A percentile compares a stretch with the other conserved stretches of the same genome.
phyloP scores from a whole-genome alignment of 352 stramenopile genomes.

The Phytopythium helicoides region DNA sequence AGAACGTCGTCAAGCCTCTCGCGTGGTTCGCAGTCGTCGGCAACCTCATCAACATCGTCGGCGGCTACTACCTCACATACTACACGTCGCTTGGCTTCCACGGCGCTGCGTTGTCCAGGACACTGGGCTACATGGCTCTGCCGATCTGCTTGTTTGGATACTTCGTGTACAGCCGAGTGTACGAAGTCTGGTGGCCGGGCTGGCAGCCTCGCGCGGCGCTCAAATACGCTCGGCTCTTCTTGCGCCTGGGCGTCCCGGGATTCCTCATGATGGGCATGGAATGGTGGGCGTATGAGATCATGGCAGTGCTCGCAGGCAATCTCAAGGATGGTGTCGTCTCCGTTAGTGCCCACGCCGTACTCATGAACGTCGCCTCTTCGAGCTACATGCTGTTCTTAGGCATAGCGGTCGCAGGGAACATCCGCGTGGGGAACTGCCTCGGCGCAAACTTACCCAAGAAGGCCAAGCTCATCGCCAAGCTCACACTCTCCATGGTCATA shows the following conservation, averaged over 20 bases:
- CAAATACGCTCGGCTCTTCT: conserved; percentile 50
- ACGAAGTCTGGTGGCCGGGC: conserved; percentile 55
- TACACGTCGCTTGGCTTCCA: conserved; percentile 71
- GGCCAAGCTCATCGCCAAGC: conserved; percentile 43
- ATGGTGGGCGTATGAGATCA: conserved; percentile 78
- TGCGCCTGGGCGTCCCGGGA: conserved; percentile 54
- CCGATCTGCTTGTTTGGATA: conserved; percentile 51
- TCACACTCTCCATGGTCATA: conserved; percentile 33
- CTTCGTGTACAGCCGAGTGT: conserved; percentile 31
- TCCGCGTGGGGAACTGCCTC: conserved; percentile 73
- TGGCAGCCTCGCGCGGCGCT: conserved; percentile 54
- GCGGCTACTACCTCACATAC: conserved; percentile 71
- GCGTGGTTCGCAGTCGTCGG: conserved; percentile 44
- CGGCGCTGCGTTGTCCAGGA: conserved; percentile 62
- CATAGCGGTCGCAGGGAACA: conserved; percentile 55
- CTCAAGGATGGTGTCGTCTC: conserved; percentile 55
- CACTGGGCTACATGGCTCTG: conserved; percentile 48
- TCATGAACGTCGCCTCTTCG: conserved; percentile 66
- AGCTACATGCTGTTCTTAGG: conserved; percentile 80
- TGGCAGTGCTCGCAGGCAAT: conserved; percentile 67
- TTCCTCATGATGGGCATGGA: conserved; percentile 69
- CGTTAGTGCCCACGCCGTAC: conserved; percentile 67
- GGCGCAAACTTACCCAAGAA: conserved; percentile 57
- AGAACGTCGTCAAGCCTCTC: conserved; percentile 67
- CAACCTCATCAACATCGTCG: conserved; percentile 59